Evolutionary conservation across 176 grass and related monocot species (phyloP).

Genomic region (Canna indica): DNA sequence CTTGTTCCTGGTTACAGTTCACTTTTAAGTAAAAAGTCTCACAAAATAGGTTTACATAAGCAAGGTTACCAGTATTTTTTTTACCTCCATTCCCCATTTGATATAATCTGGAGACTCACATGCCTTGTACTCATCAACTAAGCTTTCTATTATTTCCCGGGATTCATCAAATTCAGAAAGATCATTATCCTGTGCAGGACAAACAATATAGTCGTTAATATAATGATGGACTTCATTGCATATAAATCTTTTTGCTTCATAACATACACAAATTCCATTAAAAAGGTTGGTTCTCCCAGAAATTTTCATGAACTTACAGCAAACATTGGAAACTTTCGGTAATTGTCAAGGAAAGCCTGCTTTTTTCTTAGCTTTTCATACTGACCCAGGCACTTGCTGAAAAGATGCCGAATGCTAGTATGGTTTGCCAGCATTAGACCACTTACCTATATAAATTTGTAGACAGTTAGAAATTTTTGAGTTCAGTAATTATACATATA

Average conservation of each 20-base stretch:
- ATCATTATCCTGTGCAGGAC: conserved; percentile 69
- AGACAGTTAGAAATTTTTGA: not conserved
- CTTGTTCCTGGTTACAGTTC: conserved; percentile 41
- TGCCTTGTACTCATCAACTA: conserved; percentile 97
- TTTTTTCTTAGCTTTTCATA: conserved; percentile 96
- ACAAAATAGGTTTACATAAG: not conserved
- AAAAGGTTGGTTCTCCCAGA: not conserved
- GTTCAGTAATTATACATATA: too few species aligned
- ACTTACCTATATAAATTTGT: conserved; percentile 53
- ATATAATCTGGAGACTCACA: conserved; percentile 97
- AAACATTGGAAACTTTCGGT: conserved; percentile 93
- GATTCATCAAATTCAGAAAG: conserved; percentile 95
- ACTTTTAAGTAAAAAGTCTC: not conserved
- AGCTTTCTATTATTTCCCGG: conserved; percentile 88
- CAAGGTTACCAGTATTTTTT: not conserved
- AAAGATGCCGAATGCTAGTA: conserved; percentile 92
- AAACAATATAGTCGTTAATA: not conserved
- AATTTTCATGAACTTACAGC: conserved; percentile 35
- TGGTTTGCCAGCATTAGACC: conserved; percentile 96
- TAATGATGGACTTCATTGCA: not conserved
- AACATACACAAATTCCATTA: not conserved
- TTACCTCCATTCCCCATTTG: conserved; percentile 99
- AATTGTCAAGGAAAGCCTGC: conserved; percentile 95
- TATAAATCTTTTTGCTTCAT: not conserved
- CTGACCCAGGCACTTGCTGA: conserved; percentile 78